phyloP scores from a whole-genome alignment of 306 rosid genomes.

The Ceratonia siliqua region DNA sequence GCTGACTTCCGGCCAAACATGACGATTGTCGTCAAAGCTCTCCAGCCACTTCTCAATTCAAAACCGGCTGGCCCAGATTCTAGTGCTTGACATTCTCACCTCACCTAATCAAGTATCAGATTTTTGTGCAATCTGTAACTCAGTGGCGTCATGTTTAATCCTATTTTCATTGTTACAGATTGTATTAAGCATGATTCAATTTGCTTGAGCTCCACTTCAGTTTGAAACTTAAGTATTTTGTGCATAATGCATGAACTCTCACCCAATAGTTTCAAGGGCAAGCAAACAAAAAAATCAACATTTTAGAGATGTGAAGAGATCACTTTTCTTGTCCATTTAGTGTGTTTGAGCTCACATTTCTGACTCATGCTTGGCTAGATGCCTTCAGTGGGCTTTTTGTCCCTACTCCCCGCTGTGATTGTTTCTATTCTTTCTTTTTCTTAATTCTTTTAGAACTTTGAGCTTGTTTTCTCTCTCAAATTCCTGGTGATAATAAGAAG shows the following conservation, averaged over 20 bases:
- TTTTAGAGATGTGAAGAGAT: neutral
- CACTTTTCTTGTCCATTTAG: neutral
- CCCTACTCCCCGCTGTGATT: too few species aligned
- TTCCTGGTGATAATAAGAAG: too few species aligned
- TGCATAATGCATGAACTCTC: conserved; percentile 7
- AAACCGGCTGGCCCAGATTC: conserved; percentile 79
- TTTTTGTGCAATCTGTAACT: conserved; percentile 39
- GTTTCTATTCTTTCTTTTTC: too few species aligned
- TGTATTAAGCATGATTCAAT: conserved; percentile 28
- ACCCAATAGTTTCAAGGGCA: neutral
- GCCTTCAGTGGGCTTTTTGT: too few species aligned
- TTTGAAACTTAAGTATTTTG: conserved; percentile 19
- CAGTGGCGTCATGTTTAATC: neutral
- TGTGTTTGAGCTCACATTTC: neutral
- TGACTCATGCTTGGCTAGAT: neutral
- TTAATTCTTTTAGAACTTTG: too few species aligned
- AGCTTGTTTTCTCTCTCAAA: too few species aligned
- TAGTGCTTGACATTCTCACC: conserved; percentile 41
- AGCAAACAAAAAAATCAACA: neutral
- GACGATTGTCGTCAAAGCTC: conserved; percentile 97
- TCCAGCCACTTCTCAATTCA: conserved; percentile 89
- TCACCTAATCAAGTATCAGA: neutral
- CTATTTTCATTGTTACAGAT: conserved; percentile 1
- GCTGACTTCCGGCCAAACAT: conserved; percentile 98
- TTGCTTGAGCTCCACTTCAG: conserved; percentile 13